These are phyloP conservation scores for Bothriochloa decipiens DNA, from an alignment of 176 grass and related monocot genomes.

Conservation along the genomic window DNA sequence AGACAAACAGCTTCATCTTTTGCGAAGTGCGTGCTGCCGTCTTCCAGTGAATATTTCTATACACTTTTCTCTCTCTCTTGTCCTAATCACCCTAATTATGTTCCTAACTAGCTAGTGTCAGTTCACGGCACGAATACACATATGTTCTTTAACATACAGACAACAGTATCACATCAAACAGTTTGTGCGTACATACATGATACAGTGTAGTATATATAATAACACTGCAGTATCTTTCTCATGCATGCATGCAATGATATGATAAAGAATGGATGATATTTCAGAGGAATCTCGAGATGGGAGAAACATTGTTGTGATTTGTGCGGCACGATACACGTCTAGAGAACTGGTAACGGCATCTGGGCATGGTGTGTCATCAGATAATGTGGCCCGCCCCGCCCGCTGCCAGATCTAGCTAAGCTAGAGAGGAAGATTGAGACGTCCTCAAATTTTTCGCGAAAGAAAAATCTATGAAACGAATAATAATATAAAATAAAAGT, in stretches of 20 bases:
- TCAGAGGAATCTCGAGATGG: slow-evolving; percentile 52
- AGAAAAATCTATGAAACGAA: too few species aligned
- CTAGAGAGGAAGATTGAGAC: too few species aligned
- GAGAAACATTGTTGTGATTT: slow-evolving; percentile 31
- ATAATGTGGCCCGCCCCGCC: slow-evolving; percentile 58
- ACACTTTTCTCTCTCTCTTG: slow-evolving; percentile 12
- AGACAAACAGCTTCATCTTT: slow-evolving; percentile 54
- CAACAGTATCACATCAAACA: slow-evolving; percentile 43
- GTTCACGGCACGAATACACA: slow-evolving; percentile 57
- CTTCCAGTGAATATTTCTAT: slow-evolving; percentile 32
- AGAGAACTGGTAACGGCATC: slow-evolving; percentile 65
- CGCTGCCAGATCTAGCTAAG: slow-evolving; percentile 24
- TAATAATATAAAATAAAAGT: too few species aligned
- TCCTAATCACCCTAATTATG: slow-evolving; percentile 42
- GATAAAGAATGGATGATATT: slow-evolving; percentile 49
- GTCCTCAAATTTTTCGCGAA: too few species aligned
- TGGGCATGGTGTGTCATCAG: slow-evolving; percentile 42
- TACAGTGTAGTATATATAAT: neutral
- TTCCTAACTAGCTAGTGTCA: slow-evolving; percentile 35
- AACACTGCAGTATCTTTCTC: slow-evolving; percentile 46
- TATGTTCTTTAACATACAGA: slow-evolving; percentile 43
- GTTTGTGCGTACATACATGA: slow-evolving; percentile 21
- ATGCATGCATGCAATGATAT: slow-evolving; percentile 38
- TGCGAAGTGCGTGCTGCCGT: slow-evolving; percentile 39
- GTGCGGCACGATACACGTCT: slow-evolving; percentile 47